A percentile compares a stretch with the other conserved stretches of the same genome.
These are phyloP conservation scores for Stemphylium lycopersici DNA, from an alignment of 2,329 filamentous ascomycete species.

Conservation along the genomic window DNA sequence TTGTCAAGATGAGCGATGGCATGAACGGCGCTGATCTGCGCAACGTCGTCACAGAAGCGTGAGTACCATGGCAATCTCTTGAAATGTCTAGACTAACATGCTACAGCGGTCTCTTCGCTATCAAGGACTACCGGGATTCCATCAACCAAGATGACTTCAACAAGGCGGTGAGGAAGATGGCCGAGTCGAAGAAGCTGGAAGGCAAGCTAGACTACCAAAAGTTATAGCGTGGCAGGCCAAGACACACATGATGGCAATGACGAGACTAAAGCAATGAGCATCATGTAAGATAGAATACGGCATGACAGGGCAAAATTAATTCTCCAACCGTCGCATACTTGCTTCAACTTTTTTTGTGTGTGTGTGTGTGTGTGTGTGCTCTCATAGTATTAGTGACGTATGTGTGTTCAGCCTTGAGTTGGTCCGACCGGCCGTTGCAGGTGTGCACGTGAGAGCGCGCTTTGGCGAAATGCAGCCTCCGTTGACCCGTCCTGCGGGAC, in stretches of 20 bases:
- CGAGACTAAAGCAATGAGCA: constrained; percentile 18
- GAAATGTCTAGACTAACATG: constrained; percentile 29
- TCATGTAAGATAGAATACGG: constrained; percentile 11
- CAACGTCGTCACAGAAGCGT: constrained; percentile 98
- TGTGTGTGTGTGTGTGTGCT: not conserved
- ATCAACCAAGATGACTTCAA: constrained; percentile 99
- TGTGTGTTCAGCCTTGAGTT: not conserved
- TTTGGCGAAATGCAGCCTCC: constrained; percentile 1
- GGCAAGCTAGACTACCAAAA: constrained; percentile 98
- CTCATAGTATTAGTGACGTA: not conserved
- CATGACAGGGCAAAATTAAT: constrained; percentile 3
- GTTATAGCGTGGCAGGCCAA: constrained; percentile 61
- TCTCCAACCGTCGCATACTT: not conserved
- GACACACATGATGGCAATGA: constrained; percentile 14
- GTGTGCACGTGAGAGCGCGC: constrained; percentile 26
- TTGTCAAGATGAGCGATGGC: constrained; percentile 99
- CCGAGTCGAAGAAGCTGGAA: constrained; percentile 96
- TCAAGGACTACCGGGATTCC: constrained; percentile 95
- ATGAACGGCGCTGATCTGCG: constrained; percentile 96
- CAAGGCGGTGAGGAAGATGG: constrained; percentile 97
- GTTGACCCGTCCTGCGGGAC: not conserved
- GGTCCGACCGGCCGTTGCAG: not conserved
- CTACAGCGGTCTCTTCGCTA: constrained; percentile 85
- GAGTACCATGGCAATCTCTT: constrained; percentile 54
- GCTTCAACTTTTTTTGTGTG: not conserved